Base-by-base conservation (phyloP, 768 basidiomycete genomes). In the Holtermannia corniformis region DNA sequence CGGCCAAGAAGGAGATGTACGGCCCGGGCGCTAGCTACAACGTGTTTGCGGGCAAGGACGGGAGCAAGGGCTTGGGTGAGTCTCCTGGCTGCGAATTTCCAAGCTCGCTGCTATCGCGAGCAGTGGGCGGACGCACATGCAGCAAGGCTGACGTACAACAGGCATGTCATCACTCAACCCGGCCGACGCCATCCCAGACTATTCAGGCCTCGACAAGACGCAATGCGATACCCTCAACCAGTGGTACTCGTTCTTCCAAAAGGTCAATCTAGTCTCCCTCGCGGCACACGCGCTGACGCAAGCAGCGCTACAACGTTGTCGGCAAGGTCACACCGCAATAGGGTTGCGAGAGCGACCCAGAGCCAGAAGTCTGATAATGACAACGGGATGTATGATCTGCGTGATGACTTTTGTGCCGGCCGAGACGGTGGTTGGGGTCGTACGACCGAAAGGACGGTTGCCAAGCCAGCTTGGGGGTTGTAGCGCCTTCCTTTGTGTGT, bases 41-140 rank as follows among this genome's bases (percentile, higher is more conserved):
- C 51, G 73, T 93, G 20, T 96, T 97, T 70, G 88, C 91, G 26
- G 93, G 91, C 43, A 93, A 87, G 74, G 93, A 99, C 65, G 93
- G 83, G 0, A 92, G 88, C 5, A 81, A 78, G 58, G 93, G 85
- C 0, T 76, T 99, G 5, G 93, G 69, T 71, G 56, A 51, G 69
- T 59, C 12, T 4, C 37, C 13, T 28, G 41, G 1, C 40, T 55
- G 41, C 55, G 54, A 27, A 46, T 26, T 23, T n/a, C 50, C 25
- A 51, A 54, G 55, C 10, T 37, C 5, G 19, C 5, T 49, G 32
- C 28, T 32, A 4, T 21, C 19, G 12, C 20, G 20, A 26, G 14
- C 27, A 12, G 14, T 10, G 11, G 37, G 51, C 53, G 26, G 50
- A n/a, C 37, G 24, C 45, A 16, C 19, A 44, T 20, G 20, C 13